These are phyloP conservation scores for Penicillium sp. DNA, from an alignment of 2,329 filamentous ascomycete species.

Conservation along the genomic window DNA sequence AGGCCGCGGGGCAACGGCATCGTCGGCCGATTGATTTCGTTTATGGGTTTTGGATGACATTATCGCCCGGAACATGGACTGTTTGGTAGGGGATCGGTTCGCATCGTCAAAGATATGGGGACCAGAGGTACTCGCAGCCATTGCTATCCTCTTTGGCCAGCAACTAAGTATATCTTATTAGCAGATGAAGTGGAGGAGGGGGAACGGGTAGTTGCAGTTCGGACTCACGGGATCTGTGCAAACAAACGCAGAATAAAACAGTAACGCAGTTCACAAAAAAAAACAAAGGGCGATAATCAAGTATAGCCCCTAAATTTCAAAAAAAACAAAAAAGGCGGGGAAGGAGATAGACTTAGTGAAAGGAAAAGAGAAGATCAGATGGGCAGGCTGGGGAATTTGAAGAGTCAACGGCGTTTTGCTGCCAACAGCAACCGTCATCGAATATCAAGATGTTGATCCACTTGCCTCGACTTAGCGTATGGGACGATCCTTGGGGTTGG, in stretches of 20 bases:
- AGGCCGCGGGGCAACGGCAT: constrained; percentile 21
- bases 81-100: constrained; percentile 34
- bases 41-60: constrained; percentile 52
- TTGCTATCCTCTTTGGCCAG: constrained; percentile 33
- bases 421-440: constrained; percentile 28
- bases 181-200: neutral
- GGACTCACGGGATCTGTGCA: constrained; percentile 21
- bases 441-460: constrained; percentile 21
- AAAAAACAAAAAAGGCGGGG: constrained; percentile 3
- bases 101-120: constrained; percentile 41
- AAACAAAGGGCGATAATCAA: neutral
- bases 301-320: neutral
- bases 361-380: constrained; percentile 16
- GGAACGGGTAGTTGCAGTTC: constrained; percentile 17
- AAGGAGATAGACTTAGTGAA: constrained; percentile 7
- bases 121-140: constrained; percentile 33
- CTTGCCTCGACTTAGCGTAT: constrained; percentile 18
- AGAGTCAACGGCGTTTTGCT: constrained; percentile 17
- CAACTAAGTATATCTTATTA: constrained; percentile 28
- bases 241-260: constrained; percentile 16
- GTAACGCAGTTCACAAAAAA: constrained; percentile 12
- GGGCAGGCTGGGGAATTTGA: constrained; percentile 29
- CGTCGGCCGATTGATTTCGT: constrained; percentile 44
- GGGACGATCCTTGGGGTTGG: constrained; percentile 28
- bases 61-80: constrained; percentile 54